A percentile compares a stretch with the other conserved stretches of the same genome.
Evolutionary conservation across 257 asterid genomes (phyloP).

Genomic region (Solanum chiquidenum): DNA sequence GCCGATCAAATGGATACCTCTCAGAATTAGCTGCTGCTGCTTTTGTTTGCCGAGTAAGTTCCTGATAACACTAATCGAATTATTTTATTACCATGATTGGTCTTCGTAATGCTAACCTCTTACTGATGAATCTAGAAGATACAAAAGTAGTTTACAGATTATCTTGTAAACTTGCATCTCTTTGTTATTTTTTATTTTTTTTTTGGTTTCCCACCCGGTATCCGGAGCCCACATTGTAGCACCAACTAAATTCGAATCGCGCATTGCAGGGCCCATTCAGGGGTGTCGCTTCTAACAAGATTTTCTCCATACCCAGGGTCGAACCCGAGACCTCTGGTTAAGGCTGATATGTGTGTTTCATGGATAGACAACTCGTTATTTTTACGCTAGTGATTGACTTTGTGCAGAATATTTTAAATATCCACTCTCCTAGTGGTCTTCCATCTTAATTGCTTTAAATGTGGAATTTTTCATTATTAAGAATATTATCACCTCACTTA

Average conservation of each 20-base stretch:
- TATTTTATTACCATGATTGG: background rate
- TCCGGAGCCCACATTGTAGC: background rate
- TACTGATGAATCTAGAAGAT: background rate
- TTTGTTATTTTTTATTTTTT: background rate
- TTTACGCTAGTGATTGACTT: background rate
- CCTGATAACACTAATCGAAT: background rate
- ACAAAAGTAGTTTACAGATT: background rate
- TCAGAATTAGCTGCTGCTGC: constrained; percentile 99
- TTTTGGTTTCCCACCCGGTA: background rate
- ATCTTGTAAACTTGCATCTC: background rate
- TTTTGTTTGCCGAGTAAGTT: constrained; percentile 86
- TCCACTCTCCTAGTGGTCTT: background rate
- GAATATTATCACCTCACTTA: background rate
- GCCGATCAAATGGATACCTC: constrained; percentile 71
- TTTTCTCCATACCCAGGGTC: background rate
- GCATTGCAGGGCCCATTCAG: background rate
- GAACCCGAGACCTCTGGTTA: background rate
- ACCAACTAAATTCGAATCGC: background rate
- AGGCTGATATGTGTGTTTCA: background rate
- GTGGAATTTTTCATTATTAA: background rate
- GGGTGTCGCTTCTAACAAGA: background rate
- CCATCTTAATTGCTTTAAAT: background rate
- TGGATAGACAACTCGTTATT: background rate
- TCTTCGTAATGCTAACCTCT: background rate
- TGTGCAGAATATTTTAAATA: background rate